These are phyloP conservation scores for Capsicum chinense DNA, from an alignment of 257 asterid genomes.

Conservation along the genomic window DNA sequence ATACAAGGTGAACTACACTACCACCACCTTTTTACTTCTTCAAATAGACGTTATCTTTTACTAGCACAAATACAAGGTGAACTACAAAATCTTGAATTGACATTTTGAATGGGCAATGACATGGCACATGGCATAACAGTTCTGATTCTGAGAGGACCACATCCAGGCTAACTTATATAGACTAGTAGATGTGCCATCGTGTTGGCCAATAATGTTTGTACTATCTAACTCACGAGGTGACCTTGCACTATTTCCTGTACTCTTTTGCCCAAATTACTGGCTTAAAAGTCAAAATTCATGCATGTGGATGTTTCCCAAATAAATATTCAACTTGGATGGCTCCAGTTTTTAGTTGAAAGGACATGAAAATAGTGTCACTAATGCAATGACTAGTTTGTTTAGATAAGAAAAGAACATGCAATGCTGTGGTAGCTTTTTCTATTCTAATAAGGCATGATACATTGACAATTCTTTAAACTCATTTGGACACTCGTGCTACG, in stretches of 20 bases:
- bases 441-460: background rate
- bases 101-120: background rate
- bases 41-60: background rate
- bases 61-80: background rate
- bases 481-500: too few relatives aligned
- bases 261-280: background rate
- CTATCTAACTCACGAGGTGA: background rate
- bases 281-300: slow-evolving; percentile 9
- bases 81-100: background rate
- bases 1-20: background rate
- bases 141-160: background rate
- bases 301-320: slow-evolving; percentile 14
- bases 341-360: background rate
- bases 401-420: background rate
- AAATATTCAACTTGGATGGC: background rate
- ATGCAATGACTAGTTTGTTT: background rate
- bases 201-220: slow-evolving; percentile 28
- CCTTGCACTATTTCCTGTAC: background rate
- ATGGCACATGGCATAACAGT: slow-evolving; percentile 15
- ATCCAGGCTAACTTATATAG: background rate
- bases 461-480: too few relatives aligned
- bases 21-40: too few relatives aligned
- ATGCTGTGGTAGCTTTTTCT: background rate
- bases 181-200: slow-evolving; percentile 5
- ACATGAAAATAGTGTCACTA: background rate